These are phyloP conservation scores for Microcos paniculata DNA, from an alignment of 345 rosid species.

Conservation along the genomic window DNA sequence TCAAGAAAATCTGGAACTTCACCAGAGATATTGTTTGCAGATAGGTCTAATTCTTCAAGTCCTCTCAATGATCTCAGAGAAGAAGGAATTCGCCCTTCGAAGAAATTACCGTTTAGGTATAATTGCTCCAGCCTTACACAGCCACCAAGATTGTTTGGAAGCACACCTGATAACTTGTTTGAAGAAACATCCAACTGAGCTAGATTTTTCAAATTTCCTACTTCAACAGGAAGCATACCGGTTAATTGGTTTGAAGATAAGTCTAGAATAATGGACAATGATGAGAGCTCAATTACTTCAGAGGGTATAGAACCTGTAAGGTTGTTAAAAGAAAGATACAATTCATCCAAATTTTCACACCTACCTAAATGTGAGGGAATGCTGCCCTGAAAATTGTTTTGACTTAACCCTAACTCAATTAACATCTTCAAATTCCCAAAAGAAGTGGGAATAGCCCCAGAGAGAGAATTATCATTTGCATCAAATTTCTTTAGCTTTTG, in stretches of 20 bases:
- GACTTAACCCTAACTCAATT: too few species aligned
- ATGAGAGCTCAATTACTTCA: neutral
- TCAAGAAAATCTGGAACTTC: slow-evolving; percentile 22
- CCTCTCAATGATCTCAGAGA: slow-evolving; percentile 30
- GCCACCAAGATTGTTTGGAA: slow-evolving; percentile 27
- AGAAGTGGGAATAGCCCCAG: too few species aligned
- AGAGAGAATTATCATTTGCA: too few species aligned
- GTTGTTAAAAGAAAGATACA: slow-evolving; percentile 31
- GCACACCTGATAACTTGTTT: too few species aligned
- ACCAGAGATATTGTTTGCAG: slow-evolving; percentile 32
- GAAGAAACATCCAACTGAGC: too few species aligned
- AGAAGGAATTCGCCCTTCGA: slow-evolving; percentile 30
- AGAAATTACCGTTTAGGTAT: slow-evolving; percentile 19
- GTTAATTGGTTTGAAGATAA: slow-evolving; percentile 3
- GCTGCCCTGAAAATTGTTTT: too few species aligned
- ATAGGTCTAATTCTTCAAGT: slow-evolving; percentile 29
- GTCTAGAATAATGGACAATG: rapidly evolving
- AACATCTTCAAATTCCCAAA: too few species aligned
- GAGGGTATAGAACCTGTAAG: too few species aligned
- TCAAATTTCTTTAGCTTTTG: too few species aligned
- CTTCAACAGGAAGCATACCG: neutral
- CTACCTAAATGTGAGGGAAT: too few species aligned
- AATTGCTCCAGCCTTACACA: slow-evolving; percentile 23
- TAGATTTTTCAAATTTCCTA: too few species aligned
- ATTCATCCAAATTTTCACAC: neutral